phyloP scores from a whole-genome alignment of 2,329 filamentous ascomycete species.

The Orbilia blumenaviensis region DNA sequence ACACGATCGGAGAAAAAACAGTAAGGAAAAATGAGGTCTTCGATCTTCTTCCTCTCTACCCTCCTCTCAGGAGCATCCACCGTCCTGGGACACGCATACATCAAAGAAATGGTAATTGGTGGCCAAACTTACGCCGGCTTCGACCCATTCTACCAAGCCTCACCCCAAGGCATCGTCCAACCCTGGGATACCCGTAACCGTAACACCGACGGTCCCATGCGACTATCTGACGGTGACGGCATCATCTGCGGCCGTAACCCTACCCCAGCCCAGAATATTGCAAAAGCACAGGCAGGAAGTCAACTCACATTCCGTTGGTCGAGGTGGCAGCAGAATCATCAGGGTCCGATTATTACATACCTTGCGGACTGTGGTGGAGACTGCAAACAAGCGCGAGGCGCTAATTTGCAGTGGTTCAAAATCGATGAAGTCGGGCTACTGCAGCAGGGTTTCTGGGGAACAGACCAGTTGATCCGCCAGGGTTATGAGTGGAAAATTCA shows the following conservation, averaged over 20 bases:
- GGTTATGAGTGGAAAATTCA: conserved; percentile 65
- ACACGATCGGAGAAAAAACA: no score
- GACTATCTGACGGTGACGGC: conserved; percentile 61
- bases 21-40: conserved; percentile 54
- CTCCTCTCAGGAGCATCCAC: conserved; percentile 40
- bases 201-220: conserved; percentile 63
- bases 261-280: conserved; percentile 61
- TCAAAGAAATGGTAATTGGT: conserved; percentile 54
- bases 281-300: conserved; percentile 63
- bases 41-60: conserved; percentile 35
- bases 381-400: conserved; percentile 62
- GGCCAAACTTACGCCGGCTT: conserved; percentile 49
- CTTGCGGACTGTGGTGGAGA: conserved; percentile 62
- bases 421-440: conserved; percentile 61
- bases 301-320: conserved; percentile 65
- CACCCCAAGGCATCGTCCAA: conserved; percentile 58
- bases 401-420: conserved; percentile 63
- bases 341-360: conserved; percentile 65
- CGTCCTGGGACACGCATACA: conserved; percentile 54
- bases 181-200: conserved; percentile 14
- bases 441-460: conserved; percentile 61
- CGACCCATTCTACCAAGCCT: conserved; percentile 53
- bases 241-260: conserved; percentile 66
- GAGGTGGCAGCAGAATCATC: conserved; percentile 65
- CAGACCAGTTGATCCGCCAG: conserved; percentile 64